Evolutionary conservation across 345 rosid genomes (phyloP), one percentile per base, ranked within the genome.

Genomic region (Trapa incisa): DNA sequence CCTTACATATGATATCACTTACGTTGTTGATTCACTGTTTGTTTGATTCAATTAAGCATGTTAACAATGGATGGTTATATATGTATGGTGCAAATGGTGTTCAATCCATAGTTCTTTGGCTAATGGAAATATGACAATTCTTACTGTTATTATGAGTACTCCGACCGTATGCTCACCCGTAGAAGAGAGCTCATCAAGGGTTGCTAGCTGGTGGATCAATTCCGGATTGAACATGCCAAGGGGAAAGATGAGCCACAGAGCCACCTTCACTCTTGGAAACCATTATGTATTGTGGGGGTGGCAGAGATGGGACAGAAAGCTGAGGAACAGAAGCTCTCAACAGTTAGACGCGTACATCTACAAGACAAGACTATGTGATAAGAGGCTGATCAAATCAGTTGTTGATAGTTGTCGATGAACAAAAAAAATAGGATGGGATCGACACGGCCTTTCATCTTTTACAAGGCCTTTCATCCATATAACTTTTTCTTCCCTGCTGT

Each of bases 261-360:
- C 53, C 39, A 48, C 14, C 68, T 82, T 84, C 84, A 75, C 72
- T 75, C n/a, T 65, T 71, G 74, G 65, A 22, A 66, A 66, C 50
- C 52, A 66, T 47, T 48, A 22, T 50, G 50, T 47, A 52, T 47
- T 68, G 47, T 45, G 80, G 84, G 84, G 73, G 73, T 64, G 75
- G 75, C 73, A 79, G 85, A 22, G 93, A 85, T 81, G 87, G 89
- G 96, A 89, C 89, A 86, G 84, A 87, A 89, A 82, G 89, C 76
- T 77, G 78, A 73, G 83, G 85, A 87, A 87, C 92, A 87, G 92
- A 86, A 83, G 80, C 80, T 83, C 76, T 67, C 61, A 71, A 81
- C 85, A 87, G 88, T 83, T 9, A 15, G 73, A 73, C 78, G 80
- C 83, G 89, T 81, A 85, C 83, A 50, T 77, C 78, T 81, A 78